phyloP scores from a whole-genome alignment of 345 rosid species.

The Dipteronia sinensis region DNA sequence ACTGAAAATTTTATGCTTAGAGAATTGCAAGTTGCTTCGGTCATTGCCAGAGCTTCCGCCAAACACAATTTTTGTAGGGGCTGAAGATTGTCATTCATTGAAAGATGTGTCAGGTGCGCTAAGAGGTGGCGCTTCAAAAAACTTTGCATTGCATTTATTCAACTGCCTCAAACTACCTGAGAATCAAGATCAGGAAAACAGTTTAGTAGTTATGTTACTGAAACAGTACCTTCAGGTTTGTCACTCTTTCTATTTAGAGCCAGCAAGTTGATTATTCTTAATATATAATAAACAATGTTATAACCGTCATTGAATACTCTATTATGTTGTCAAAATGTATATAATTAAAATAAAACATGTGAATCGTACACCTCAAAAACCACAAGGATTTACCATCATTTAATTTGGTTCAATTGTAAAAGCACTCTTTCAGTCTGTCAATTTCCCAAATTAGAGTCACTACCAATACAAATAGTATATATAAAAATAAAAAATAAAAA shows the following conservation, averaged over 20 bases:
- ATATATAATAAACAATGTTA: not conserved
- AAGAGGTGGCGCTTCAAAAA: not conserved
- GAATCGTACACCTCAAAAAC: no score
- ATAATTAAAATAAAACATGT: no score
- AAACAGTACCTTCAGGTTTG: not conserved
- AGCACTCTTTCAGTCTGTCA: no score
- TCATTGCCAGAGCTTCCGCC: conserved; percentile 23
- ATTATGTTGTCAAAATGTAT: no score
- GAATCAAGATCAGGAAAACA: not conserved
- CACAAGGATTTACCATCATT: no score
- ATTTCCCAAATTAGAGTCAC: no score
- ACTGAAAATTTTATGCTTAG: conserved; percentile 12
- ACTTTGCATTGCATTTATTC: not conserved
- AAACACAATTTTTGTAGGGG: not conserved
- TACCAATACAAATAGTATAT: no score
- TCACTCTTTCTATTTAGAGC: not conserved
- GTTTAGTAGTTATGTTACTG: not conserved
- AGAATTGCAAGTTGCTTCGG: conserved; percentile 1
- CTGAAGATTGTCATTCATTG: not conserved
- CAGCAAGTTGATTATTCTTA: not conserved
- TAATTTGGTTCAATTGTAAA: no score
- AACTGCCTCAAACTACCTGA: conserved; percentile 2
- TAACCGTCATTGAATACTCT: no score
- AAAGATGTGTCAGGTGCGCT: not conserved
- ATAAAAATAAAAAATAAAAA: no score